Conservation (phyloP, 164 flowering plant species). For the Magnolia officinalis region DNA sequence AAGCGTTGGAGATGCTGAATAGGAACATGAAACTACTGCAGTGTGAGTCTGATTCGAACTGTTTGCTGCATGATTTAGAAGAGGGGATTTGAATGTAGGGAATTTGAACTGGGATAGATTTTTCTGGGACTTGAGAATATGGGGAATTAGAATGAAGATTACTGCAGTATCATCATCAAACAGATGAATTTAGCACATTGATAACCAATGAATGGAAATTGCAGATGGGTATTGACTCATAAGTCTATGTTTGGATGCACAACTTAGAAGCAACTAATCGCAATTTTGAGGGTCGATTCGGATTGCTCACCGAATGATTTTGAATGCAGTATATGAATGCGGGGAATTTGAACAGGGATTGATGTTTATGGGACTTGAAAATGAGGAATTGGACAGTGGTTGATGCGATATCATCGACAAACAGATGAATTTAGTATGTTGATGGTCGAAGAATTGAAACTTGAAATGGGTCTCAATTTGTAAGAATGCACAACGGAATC, state of each 20-base stretch:
- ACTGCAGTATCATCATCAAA: background rate
- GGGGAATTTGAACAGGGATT: background rate
- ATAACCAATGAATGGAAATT: no score
- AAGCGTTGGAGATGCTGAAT: constrained; percentile 33
- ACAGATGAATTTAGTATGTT: background rate
- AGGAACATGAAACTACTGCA: constrained; percentile 46
- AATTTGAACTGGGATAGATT: background rate
- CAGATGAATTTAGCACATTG: background rate
- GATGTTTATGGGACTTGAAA: no score
- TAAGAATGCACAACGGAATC: no score
- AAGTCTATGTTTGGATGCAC: no score
- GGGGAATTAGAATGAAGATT: background rate
- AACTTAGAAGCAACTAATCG: background rate
- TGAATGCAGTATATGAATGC: background rate
- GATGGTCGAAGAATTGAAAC: background rate
- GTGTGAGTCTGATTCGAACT: constrained; percentile 35
- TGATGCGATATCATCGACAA: background rate
- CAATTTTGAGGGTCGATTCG: background rate
- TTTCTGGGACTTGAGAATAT: no score
- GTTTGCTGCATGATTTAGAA: constrained; percentile 24
- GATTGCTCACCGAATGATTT: no score
- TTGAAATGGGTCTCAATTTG: background rate
- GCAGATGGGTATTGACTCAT: no score
- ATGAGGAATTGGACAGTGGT: background rate
- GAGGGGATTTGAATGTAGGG: constrained; percentile 26